Base-by-base conservation (phyloP, 257 asterid genomes). In the Plantago elongata region DNA sequence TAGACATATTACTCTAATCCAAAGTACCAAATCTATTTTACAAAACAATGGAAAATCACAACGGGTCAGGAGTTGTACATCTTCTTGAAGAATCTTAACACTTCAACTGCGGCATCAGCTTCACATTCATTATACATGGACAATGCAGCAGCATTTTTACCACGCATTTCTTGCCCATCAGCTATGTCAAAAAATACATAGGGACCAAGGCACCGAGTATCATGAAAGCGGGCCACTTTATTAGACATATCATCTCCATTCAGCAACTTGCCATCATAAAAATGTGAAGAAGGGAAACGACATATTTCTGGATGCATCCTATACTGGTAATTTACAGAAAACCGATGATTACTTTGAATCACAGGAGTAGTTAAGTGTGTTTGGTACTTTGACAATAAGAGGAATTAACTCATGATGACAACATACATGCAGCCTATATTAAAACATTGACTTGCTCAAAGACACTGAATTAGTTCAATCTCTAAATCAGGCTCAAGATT, bases 261-360 rank as follows among this genome's bases (percentile, higher is more conserved):
- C 73, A 78, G 81, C 82, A 93, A 84, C 83, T 87, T 93, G 76
- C 95, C 93, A 63, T 89, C 96, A 60, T 93, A 93, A 77, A 93
- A 93, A 79, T 87, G 97, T 58, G 65, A 79, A 63, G 99, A 84
- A 59, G 99, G 99, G 75, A 93, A 93, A 46, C 75, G 85, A 58
- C 95, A 83, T 69, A 93, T 93, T 77, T 89, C 99, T 7, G 96
- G 97, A 71, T 93, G 99, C 99, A 93, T 93, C 90, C 99, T 81
- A 76, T 89, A 93, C 99, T 93, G 99, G 62, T 54, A 77, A 75
- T 58, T 69, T 56, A 74, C 45, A 67, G 46, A 75, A 51, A 59
- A 17, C 54, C 60, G 63, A 56, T 63, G 59, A 57, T 66, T 68
- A 45, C 63, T 63, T 45, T 18, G 64, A 45, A 55, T 50, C 68